These are phyloP conservation scores for Blastomyces silverae DNA, from an alignment of 2,329 filamentous ascomycete species.

Conservation along the genomic window DNA sequence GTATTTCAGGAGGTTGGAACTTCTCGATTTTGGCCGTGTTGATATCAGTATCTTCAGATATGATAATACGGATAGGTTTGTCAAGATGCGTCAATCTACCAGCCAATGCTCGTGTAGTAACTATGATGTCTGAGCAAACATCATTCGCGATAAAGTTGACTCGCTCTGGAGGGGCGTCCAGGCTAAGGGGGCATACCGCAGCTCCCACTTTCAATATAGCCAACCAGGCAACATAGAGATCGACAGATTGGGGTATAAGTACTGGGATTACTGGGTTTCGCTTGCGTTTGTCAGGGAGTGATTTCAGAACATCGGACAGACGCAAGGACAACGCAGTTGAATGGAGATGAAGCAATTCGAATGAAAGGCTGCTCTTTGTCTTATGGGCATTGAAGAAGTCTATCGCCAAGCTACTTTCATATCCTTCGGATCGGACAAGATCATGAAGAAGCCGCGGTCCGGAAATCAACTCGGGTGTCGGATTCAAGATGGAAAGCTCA, in stretches of 20 bases:
- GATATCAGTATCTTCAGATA: slow-evolving; percentile 33
- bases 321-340: slow-evolving; percentile 52
- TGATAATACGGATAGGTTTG: slow-evolving; percentile 29
- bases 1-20: slow-evolving; percentile 20
- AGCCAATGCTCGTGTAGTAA: slow-evolving; percentile 49
- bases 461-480: slow-evolving; percentile 45
- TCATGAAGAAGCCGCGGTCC: slow-evolving; percentile 56
- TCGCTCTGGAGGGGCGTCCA: slow-evolving; percentile 69
- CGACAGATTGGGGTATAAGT: slow-evolving; percentile 66
- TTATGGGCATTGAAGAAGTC: slow-evolving; percentile 54
- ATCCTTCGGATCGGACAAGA: slow-evolving; percentile 48
- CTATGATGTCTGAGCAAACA: slow-evolving; percentile 60
- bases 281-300: slow-evolving; percentile 15
- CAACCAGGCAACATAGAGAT: slow-evolving; percentile 69
- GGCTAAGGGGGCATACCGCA: slow-evolving; percentile 76
- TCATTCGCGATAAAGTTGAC: slow-evolving; percentile 76
- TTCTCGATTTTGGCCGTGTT: slow-evolving; percentile 12
- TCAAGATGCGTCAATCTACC: slow-evolving; percentile 24
- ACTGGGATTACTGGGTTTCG: slow-evolving; percentile 57
- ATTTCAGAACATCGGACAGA: slow-evolving; percentile 36
- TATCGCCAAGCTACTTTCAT: slow-evolving; percentile 48
- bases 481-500: slow-evolving; percentile 54
- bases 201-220: slow-evolving; percentile 74
- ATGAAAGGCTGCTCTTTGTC: slow-evolving; percentile 49
- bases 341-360: slow-evolving; percentile 54